Evolutionary conservation across 495 filamentous ascomycete genomes (phyloP).

Genomic region (Coniosporium apollinis): DNA sequence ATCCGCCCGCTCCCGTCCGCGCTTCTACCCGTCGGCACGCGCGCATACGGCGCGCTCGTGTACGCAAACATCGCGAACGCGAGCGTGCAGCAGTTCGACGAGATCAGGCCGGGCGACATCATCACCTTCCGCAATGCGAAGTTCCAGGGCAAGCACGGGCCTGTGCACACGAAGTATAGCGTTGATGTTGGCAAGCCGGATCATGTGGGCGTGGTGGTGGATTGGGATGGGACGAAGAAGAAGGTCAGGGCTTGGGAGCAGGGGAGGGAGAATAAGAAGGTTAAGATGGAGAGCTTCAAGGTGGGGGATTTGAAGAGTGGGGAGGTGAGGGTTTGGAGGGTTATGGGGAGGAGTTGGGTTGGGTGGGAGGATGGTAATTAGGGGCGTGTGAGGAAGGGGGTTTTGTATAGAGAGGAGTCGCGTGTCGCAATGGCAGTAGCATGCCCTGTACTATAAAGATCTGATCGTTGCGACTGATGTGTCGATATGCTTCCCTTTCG

Average conservation of each 20-base stretch:
- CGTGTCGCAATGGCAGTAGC: no score
- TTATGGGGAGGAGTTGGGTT: constrained; percentile 82
- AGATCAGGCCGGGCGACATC: constrained; percentile 89
- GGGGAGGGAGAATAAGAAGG: constrained; percentile 84
- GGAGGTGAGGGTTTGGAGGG: constrained; percentile 95
- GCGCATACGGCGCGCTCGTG: constrained; percentile 79
- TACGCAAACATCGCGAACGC: constrained; percentile 93
- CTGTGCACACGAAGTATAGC: constrained; percentile 87
- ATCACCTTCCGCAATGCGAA: constrained; percentile 84
- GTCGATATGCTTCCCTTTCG: no score
- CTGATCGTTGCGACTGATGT: no score
- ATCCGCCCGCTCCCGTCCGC: constrained; percentile 55
- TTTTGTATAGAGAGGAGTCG: no score
- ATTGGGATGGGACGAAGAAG: constrained; percentile 99
- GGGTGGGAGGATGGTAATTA: constrained; percentile 44
- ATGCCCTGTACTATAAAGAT: no score
- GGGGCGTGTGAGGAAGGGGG: background rate
- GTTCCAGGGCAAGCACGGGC: constrained; percentile 89
- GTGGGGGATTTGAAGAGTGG: constrained; percentile 81
- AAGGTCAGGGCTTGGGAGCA: constrained; percentile 94
- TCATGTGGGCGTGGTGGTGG: constrained; percentile 89
- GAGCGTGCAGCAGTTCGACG: constrained; percentile 71
- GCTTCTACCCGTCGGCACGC: constrained; percentile 63
- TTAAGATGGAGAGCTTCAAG: constrained; percentile 85
- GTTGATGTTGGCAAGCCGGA: constrained; percentile 81